Conservation (phyloP, 805 yeast species). For the Candida lessepsii region DNA sequence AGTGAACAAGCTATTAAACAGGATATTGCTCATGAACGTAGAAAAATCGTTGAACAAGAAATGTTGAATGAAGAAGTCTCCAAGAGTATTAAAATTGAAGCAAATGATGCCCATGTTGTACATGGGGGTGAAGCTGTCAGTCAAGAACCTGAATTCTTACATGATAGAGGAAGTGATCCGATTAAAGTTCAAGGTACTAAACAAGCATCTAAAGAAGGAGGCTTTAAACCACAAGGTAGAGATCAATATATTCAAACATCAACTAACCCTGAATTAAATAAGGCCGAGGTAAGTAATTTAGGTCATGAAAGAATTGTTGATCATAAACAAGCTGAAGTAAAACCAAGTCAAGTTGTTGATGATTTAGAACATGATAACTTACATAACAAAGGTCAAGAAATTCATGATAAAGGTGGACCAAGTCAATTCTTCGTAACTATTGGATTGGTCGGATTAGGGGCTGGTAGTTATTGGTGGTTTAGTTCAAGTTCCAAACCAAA, state of each 20-base stretch:
- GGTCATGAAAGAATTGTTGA: constrained; percentile 32
- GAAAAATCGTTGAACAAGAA: constrained; percentile 37
- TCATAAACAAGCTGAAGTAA: constrained; percentile 33
- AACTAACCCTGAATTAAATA: constrained; percentile 40
- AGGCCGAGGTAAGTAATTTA: constrained; percentile 34
- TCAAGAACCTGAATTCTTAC: constrained; percentile 38
- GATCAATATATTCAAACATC: constrained; percentile 43
- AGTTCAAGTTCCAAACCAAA: neutral
- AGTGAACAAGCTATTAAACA: constrained; percentile 49
- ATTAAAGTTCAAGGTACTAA: constrained; percentile 23
- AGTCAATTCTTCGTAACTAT: constrained; percentile 19
- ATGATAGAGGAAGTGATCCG: constrained; percentile 38
- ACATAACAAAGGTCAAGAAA: constrained; percentile 18
- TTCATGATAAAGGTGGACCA: constrained; percentile 4
- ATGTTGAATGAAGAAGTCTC: constrained; percentile 32
- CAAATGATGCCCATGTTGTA: constrained; percentile 39
- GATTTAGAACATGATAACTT: constrained; percentile 38
- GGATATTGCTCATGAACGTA: constrained; percentile 45
- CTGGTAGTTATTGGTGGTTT: constrained; percentile 27
- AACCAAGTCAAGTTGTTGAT: constrained; percentile 33
- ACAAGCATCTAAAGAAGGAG: constrained; percentile 11
- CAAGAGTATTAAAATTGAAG: constrained; percentile 43
- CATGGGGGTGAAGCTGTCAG: constrained; percentile 43
- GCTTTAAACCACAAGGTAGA: constrained; percentile 33
- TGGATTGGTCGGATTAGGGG: constrained; percentile 29